Evolutionary conservation across 2,329 filamentous ascomycete genomes (phyloP).

Genomic region (Arthrobotrys musiformis): DNA sequence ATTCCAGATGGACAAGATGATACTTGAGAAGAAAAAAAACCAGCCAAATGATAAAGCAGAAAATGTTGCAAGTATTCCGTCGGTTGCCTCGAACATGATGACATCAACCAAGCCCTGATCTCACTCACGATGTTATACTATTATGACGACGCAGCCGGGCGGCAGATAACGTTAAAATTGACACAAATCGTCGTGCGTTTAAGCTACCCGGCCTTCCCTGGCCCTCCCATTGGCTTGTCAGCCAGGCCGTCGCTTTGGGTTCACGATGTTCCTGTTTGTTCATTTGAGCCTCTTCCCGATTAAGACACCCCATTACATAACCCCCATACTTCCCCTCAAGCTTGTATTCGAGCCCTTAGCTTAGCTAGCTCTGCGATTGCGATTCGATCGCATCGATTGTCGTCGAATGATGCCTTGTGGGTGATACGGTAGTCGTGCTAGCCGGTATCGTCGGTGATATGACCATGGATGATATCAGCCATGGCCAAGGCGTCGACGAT

Average conservation of each 20-base stretch:
- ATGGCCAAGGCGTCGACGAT: conserved; percentile 6
- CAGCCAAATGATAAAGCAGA: background rate
- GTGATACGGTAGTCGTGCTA: conserved; percentile 1
- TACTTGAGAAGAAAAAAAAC: background rate
- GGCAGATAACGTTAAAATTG: conserved; percentile 53
- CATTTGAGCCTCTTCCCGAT: conserved; percentile 22
- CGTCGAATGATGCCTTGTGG: conserved; percentile 5
- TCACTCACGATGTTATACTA: background rate
- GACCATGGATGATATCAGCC: conserved; percentile 3
- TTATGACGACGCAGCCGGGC: background rate
- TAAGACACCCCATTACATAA: conserved; percentile 8
- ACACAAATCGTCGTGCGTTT: conserved; percentile 47
- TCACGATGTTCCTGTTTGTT: conserved; percentile 8
- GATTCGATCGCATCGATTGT: conserved; percentile 3
- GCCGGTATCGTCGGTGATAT: background rate
- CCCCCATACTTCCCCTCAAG: too few species aligned
- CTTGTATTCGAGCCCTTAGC: too few species aligned
- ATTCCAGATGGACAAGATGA: background rate
- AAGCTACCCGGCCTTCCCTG: conserved; percentile 32
- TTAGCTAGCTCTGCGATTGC: background rate
- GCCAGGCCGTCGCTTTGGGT: background rate
- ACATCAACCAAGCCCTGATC: background rate
- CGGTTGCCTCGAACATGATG: background rate
- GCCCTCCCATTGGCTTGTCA: conserved; percentile 17
- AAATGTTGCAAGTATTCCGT: background rate